Percentiles rank a stretch among this genome's conserved stretches.
Evolutionary conservation across 306 rosid species (phyloP).

Genomic region (Amphicarpaea edgeworthii): DNA sequence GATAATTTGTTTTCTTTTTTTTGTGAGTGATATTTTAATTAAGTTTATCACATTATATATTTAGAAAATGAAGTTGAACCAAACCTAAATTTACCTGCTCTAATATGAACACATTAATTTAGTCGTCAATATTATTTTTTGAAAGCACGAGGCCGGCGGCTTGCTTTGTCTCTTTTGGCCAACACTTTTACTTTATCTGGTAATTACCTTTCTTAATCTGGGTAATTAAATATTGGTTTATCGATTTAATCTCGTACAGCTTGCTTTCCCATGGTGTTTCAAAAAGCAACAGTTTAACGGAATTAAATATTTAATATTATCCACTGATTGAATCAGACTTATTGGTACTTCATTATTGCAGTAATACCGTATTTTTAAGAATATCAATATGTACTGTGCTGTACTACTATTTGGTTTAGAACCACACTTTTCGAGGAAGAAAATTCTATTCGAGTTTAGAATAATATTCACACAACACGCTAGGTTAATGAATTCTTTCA

Average conservation of each 20-base stretch:
- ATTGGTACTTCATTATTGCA: background rate
- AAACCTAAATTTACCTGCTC: background rate
- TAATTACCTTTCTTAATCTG: background rate
- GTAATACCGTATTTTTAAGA: background rate
- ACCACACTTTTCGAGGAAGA: background rate
- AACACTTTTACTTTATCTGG: background rate
- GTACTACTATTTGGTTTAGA: background rate
- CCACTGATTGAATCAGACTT: background rate
- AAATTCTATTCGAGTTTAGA: background rate
- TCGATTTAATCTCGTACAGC: background rate
- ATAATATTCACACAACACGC: background rate
- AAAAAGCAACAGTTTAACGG: background rate
- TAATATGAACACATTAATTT: background rate
- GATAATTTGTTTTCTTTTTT: no score
- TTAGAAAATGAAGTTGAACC: background rate
- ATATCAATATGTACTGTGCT: background rate
- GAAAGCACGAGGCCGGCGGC: background rate
- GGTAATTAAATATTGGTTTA: background rate
- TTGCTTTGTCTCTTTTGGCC: background rate
- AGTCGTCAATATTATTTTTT: background rate
- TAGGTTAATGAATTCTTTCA: background rate
- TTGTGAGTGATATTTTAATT: background rate
- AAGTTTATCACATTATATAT: background rate
- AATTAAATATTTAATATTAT: background rate
- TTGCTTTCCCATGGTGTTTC: background rate